Conservation (phyloP, 2,329 filamentous ascomycete species). For the Monilinia vaccinii-corymbosi region DNA sequence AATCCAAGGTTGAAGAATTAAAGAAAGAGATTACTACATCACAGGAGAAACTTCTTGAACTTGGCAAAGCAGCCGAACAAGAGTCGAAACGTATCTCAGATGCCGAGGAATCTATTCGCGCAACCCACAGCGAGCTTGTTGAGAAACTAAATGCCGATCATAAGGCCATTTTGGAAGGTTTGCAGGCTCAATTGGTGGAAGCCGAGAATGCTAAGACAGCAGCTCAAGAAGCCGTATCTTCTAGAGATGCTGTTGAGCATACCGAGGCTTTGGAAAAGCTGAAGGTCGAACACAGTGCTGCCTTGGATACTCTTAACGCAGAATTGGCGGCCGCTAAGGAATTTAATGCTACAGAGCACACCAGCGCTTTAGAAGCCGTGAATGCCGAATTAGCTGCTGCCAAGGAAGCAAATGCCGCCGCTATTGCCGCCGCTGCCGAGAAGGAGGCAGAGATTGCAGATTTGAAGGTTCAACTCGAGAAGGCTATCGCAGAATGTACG, state of each 20-base stretch:
- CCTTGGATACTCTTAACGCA: slow-evolving; percentile 24
- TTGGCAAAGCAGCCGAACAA: slow-evolving; percentile 42
- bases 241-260: slow-evolving; percentile 29
- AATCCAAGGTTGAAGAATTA: slow-evolving; percentile 47
- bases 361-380: slow-evolving; percentile 20
- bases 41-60: slow-evolving; percentile 45
- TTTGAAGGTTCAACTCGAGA: slow-evolving; percentile 34
- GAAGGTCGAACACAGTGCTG: slow-evolving; percentile 29
- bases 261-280: slow-evolving; percentile 34
- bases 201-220: slow-evolving; percentile 19
- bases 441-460: slow-evolving; percentile 29
- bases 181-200: slow-evolving; percentile 25
- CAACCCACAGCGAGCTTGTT: slow-evolving; percentile 39
- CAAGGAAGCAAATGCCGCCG: slow-evolving; percentile 37
- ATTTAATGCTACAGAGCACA: slow-evolving; percentile 29
- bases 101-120: slow-evolving; percentile 34
- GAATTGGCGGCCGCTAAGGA: slow-evolving; percentile 42
- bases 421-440: slow-evolving; percentile 27
- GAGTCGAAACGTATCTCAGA: slow-evolving; percentile 32
- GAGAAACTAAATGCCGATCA: slow-evolving; percentile 30
- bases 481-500: slow-evolving; percentile 26
- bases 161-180: slow-evolving; percentile 20
- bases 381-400: slow-evolving; percentile 37
- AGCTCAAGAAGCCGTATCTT: slow-evolving; percentile 22
- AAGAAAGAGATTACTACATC: slow-evolving; percentile 47